Evolutionary conservation across 345 rosid species (phyloP).

Genomic region (Firmiana major): DNA sequence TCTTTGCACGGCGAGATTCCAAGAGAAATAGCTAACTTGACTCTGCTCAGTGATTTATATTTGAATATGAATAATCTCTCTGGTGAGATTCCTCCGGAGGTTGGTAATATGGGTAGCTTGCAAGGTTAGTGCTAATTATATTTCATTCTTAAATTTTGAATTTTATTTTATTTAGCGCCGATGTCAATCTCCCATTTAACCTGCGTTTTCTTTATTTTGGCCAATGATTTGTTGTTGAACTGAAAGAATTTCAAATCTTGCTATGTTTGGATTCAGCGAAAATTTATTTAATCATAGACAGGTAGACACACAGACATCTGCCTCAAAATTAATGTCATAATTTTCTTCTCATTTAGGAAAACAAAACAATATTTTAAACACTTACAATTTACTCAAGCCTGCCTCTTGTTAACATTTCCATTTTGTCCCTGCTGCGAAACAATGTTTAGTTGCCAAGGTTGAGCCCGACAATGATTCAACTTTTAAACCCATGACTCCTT

Average conservation of each 20-base stretch:
- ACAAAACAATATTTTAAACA: neutral
- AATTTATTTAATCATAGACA: neutral
- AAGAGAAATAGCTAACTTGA: slow-evolving; percentile 56
- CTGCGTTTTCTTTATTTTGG: neutral
- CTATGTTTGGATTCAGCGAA: slow-evolving; percentile 7
- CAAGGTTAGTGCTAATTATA: slow-evolving; percentile 52
- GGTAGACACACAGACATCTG: neutral
- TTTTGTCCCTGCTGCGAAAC: neutral
- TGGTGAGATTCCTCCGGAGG: slow-evolving; percentile 66
- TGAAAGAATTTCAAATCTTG: neutral
- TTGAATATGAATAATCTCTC: slow-evolving; percentile 84
- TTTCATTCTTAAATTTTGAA: neutral
- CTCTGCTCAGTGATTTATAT: slow-evolving; percentile 67
- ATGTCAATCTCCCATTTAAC: neutral
- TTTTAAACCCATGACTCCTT: neutral
- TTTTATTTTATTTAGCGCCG: neutral
- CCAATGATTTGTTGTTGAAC: slow-evolving; percentile 1
- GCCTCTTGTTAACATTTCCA: neutral
- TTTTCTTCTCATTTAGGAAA: neutral
- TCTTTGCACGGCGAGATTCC: slow-evolving; percentile 70
- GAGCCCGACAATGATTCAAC: neutral
- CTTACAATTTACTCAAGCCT: neutral
- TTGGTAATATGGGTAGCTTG: slow-evolving; percentile 57
- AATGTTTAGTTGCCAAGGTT: neutral
- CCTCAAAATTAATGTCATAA: neutral